Evolutionary conservation across 495 filamentous ascomycete species (phyloP).

Genomic region (Aspergillus coremiiformis): DNA sequence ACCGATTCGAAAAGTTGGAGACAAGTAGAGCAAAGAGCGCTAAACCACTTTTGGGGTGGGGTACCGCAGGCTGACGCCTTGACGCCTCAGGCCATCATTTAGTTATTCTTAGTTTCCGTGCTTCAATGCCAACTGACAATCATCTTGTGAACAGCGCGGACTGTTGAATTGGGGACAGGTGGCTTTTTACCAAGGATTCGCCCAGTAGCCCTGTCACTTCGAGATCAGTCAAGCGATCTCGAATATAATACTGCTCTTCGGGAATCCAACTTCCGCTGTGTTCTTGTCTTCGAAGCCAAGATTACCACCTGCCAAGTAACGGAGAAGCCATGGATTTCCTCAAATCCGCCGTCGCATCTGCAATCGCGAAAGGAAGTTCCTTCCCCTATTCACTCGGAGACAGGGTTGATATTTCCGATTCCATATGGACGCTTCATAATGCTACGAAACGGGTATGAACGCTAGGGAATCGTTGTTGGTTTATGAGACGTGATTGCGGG

Average conservation of each 20-base stretch:
- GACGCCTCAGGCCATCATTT: background rate
- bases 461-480: background rate
- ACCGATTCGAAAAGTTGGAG: background rate
- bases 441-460: constrained; percentile 73
- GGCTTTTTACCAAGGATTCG: background rate
- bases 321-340: constrained; percentile 78
- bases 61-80: constrained; percentile 5
- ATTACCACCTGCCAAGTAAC: constrained; percentile 1
- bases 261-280: background rate
- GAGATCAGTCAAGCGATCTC: background rate
- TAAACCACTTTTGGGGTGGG: constrained; percentile 23
- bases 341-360: constrained; percentile 93
- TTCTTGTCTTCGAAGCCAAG: background rate
- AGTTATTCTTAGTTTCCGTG: background rate
- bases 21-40: too few species aligned
- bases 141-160: background rate
- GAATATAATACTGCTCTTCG: background rate
- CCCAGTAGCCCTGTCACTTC: background rate
- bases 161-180: background rate
- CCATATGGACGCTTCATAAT: constrained; percentile 89
- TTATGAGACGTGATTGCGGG: background rate
- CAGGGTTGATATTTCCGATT: constrained; percentile 76
- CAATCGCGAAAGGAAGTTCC: constrained; percentile 87
- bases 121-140: background rate
- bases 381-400: constrained; percentile 92